Percentiles rank a stretch among this genome's conserved stretches.
phyloP scores from a whole-genome alignment of 768 basidiomycete genomes.

The Suillus placidus region DNA sequence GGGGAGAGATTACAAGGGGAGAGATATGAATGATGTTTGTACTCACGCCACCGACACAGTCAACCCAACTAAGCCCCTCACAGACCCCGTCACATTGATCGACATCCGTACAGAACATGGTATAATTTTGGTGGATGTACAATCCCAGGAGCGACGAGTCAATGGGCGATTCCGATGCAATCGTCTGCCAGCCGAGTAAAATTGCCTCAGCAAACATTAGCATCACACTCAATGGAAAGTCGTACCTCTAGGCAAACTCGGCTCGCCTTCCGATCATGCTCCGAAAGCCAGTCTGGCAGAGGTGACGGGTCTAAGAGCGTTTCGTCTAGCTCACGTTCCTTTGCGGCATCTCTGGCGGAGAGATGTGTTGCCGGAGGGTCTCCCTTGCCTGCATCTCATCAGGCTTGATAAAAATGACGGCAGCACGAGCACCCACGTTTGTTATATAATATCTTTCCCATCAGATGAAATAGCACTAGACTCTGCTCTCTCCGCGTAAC shows the following conservation, averaged over 20 bases:
- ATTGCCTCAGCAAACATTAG: neutral
- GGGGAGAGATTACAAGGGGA: neutral
- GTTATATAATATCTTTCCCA: conserved; percentile 94
- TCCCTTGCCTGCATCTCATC: conserved; percentile 60
- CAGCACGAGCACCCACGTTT: conserved; percentile 63
- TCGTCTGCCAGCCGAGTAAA: conserved; percentile 41
- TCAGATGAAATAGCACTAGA: conserved; percentile 85
- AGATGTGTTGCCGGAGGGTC: conserved; percentile 63
- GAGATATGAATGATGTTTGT: neutral
- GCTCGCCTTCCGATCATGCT: conserved; percentile 67
- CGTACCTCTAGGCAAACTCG: conserved; percentile 77
- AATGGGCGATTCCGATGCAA: conserved; percentile 86
- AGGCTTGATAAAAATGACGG: neutral
- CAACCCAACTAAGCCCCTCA: conserved; percentile 79
- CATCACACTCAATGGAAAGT: conserved; percentile 3
- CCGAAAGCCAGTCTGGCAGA: conserved; percentile 59
- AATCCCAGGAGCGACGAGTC: conserved; percentile 88
- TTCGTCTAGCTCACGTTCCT: conserved; percentile 59
- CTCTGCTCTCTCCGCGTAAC: conserved; percentile 85
- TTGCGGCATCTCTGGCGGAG: conserved; percentile 62
- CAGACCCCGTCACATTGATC: conserved; percentile 72
- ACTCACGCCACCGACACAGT: conserved; percentile 64
- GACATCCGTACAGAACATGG: conserved; percentile 77
- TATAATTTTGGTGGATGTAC: conserved; percentile 94
- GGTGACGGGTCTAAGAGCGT: conserved; percentile 54